A percentile compares a stretch with the other conserved stretches of the same genome.
Evolutionary conservation across 2,329 filamentous ascomycete genomes (phyloP).

Genomic region (Septoria petroselini): DNA sequence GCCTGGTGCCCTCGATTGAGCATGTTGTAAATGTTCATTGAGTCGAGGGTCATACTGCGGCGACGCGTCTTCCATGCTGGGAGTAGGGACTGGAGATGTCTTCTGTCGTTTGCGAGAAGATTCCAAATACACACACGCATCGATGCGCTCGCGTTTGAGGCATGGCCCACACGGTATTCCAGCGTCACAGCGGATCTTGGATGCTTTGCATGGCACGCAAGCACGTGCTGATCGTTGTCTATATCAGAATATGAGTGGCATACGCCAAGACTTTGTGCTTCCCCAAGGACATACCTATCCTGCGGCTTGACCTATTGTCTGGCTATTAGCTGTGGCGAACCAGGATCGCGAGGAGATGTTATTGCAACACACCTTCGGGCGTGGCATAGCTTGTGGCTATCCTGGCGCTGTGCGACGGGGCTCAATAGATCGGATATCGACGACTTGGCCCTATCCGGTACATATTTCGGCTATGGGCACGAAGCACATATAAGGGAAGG

Average conservation of each 20-base stretch:
- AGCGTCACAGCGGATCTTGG: constrained; percentile 29
- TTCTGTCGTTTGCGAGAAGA: constrained; percentile 26
- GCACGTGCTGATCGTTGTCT: constrained; percentile 24
- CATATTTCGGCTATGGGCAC: constrained; percentile 13
- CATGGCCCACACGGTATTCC: constrained; percentile 26
- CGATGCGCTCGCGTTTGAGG: constrained; percentile 22
- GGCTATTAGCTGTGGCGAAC: constrained; percentile 10
- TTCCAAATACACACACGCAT: constrained; percentile 24
- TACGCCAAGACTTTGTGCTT: neutral
- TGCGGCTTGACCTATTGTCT: constrained; percentile 19
- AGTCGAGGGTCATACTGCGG: constrained; percentile 18
- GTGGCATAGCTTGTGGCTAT: constrained; percentile 17
- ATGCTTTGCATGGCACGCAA: constrained; percentile 28
- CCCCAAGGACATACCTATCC: constrained; percentile 10
- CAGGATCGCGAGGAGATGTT: neutral
- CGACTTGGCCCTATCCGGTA: constrained; percentile 11
- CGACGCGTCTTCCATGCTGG: constrained; percentile 23
- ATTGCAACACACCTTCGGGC: constrained; percentile 24
- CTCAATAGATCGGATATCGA: constrained; percentile 11
- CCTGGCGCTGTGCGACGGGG: constrained; percentile 5
- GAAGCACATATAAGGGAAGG: constrained; percentile 1
- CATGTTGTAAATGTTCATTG: neutral
- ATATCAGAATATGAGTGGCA: neutral
- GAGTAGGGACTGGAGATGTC: constrained; percentile 23
- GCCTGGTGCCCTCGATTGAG: constrained; percentile 1